A percentile compares a stretch with the other conserved stretches of the same genome.
Evolutionary conservation across 768 basidiomycete genomes (phyloP).

Genomic region (Lepiota brunneoincarnata): DNA sequence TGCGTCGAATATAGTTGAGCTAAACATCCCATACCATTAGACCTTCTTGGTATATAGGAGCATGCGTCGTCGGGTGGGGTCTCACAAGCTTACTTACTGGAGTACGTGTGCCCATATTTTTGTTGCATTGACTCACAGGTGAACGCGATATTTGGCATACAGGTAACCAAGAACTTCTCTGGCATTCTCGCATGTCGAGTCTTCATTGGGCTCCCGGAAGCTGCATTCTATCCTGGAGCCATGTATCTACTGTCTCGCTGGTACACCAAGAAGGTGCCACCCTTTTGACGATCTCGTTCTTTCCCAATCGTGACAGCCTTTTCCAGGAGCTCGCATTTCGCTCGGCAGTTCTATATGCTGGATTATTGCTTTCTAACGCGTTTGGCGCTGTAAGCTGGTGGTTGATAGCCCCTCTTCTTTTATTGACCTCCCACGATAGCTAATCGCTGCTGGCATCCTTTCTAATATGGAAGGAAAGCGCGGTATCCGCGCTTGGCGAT

Average conservation of each 20-base stretch:
- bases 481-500: conserved; percentile 68
- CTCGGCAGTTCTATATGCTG: conserved; percentile 53
- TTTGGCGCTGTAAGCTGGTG: conserved; percentile 50
- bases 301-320: conserved; percentile 3
- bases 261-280: conserved; percentile 49
- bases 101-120: conserved; percentile 24
- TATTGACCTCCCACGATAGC: conserved; percentile 24
- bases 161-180: conserved; percentile 49
- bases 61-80: conserved; percentile 6
- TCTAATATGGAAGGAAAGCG: conserved; percentile 58
- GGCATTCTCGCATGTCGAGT: conserved; percentile 53
- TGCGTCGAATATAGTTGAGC: not conserved
- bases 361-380: conserved; percentile 58
- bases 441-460: conserved; percentile 70
- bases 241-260: conserved; percentile 41
- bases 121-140: not conserved
- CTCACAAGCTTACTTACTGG: conserved; percentile 35
- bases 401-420: not conserved
- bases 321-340: conserved; percentile 57
- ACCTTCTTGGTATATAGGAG: conserved; percentile 6
- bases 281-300: not conserved
- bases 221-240: conserved; percentile 60
- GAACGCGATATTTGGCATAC: not conserved
- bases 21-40: not conserved
- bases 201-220: conserved; percentile 60